These are phyloP conservation scores for Pichia sp. DNA, from an alignment of 1,139 yeast genomes.

Conservation along the genomic window DNA sequence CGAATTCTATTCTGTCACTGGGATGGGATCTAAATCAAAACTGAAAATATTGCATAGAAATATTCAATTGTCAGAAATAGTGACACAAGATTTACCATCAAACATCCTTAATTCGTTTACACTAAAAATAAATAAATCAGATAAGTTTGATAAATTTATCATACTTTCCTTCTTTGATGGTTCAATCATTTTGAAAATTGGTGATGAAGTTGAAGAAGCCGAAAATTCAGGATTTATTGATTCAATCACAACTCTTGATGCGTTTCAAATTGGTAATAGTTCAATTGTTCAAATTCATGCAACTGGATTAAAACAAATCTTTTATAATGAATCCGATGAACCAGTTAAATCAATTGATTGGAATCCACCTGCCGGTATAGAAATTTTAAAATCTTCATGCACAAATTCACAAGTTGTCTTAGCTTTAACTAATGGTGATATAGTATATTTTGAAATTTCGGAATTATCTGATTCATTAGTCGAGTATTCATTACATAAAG, in stretches of 20 bases:
- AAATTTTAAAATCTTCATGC: conserved; percentile 51
- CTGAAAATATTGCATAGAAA: conserved; percentile 55
- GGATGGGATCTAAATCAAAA: conserved; percentile 38
- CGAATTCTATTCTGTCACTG: conserved; percentile 34
- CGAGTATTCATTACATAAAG: conserved; percentile 62
- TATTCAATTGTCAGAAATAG: conserved; percentile 53
- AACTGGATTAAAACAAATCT: conserved; percentile 65
- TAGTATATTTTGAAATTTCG: conserved; percentile 72
- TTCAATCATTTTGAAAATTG: conserved; percentile 69
- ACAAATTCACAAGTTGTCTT: conserved; percentile 65
- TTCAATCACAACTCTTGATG: conserved; percentile 57
- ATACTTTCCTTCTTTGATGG: conserved; percentile 61
- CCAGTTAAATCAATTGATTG: conserved; percentile 49
- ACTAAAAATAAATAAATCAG: conserved; percentile 39
- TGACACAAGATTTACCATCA: conserved; percentile 66
- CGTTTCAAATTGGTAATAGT: conserved; percentile 59
- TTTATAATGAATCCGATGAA: conserved; percentile 28
- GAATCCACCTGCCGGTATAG: conserved; percentile 79
- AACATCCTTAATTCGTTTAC: conserved; percentile 58
- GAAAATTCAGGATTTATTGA: conserved; percentile 54
- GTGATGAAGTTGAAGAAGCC: conserved; percentile 75
- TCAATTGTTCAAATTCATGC: conserved; percentile 70
- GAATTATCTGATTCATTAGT: conserved; percentile 58
- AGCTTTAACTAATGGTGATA: conserved; percentile 64
- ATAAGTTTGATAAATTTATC: conserved; percentile 54